Conservation (phyloP, 208 protist genomes). For the Hexamita inflata region DNA sequence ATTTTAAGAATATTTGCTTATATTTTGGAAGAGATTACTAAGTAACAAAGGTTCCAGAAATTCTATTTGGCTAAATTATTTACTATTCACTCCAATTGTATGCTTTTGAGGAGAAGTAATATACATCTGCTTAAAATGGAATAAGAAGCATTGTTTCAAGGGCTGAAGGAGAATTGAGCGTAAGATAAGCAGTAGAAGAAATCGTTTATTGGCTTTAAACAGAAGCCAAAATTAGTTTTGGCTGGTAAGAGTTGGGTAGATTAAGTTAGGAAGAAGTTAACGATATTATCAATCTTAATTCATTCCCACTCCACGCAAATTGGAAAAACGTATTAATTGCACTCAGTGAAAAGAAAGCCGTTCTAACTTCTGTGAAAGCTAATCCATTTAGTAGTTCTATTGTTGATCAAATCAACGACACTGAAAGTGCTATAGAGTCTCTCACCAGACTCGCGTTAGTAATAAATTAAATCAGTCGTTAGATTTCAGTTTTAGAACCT, state of each 20-base stretch:
- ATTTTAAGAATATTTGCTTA: too few relatives aligned
- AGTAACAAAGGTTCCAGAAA: too few relatives aligned
- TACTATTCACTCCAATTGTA: too few relatives aligned
- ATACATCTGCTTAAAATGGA: too few relatives aligned
- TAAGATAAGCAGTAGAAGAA: neutral
- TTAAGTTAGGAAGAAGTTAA: neutral
- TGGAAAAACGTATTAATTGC: neutral
- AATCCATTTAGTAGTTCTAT: constrained; percentile 3
- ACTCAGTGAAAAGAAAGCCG: constrained; percentile 5
- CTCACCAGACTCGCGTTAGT: neutral
- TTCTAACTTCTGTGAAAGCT: neutral
- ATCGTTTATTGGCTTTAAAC: neutral
- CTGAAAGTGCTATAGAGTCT: neutral
- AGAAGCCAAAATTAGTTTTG: neutral
- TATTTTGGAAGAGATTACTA: too few relatives aligned
- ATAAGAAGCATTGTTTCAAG: too few relatives aligned
- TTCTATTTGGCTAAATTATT: too few relatives aligned
- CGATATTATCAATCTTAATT: neutral
- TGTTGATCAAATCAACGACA: neutral
- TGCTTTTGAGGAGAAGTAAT: too few relatives aligned
- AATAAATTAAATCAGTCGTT: neutral
- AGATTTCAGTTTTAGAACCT: constrained; percentile 16
- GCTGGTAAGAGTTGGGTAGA: neutral
- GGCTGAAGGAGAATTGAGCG: neutral
- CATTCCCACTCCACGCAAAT: neutral